These are phyloP conservation scores for Anthoceros angustus DNA, from an alignment of 225 moss, liverwort and hornwort species.

Conservation along the genomic window DNA sequence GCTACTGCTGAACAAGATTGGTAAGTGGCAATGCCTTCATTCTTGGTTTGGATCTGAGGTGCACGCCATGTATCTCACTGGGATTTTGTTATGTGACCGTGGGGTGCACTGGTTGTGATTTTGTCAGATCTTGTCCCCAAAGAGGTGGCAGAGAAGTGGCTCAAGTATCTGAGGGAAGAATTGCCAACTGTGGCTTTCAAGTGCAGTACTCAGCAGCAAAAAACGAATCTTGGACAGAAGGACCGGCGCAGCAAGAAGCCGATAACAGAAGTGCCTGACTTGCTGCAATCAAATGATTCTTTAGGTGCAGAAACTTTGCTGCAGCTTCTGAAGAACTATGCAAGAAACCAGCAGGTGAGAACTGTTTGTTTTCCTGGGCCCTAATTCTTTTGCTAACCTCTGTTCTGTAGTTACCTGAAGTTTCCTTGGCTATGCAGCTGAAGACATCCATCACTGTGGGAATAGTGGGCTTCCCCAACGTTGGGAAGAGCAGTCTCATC, in stretches of 20 bases:
- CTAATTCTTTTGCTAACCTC: neutral
- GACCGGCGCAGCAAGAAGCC: slow-evolving; percentile 25
- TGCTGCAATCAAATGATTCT: slow-evolving; percentile 50
- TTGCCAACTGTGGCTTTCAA: slow-evolving; percentile 80
- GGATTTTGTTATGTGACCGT: too few relatives aligned
- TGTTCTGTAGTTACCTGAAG: neutral
- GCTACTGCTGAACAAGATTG: slow-evolving; percentile 77
- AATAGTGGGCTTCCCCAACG: slow-evolving; percentile 82
- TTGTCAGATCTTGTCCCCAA: slow-evolving; percentile 71
- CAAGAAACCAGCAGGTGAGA: slow-evolving; percentile 66
- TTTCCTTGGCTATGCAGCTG: slow-evolving; percentile 28
- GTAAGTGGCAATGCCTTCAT: slow-evolving; percentile 12
- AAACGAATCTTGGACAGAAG: slow-evolving; percentile 41
- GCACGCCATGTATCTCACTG: neutral
- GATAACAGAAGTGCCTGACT: slow-evolving; percentile 21
- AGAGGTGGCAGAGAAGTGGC: slow-evolving; percentile 79
- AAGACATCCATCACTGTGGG: slow-evolving; percentile 65
- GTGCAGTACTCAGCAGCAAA: slow-evolving; percentile 68
- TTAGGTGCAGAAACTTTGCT: slow-evolving; percentile 72
- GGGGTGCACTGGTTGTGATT: neutral
- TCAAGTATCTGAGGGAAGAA: slow-evolving; percentile 63
- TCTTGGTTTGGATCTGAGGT: neutral
- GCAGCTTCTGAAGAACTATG: slow-evolving; percentile 68
- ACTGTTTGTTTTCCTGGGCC: neutral
- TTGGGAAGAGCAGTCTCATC: slow-evolving; percentile 82